Base-by-base conservation (phyloP, 176 grass and related monocot species). In the Pontederia crassipes region DNA sequence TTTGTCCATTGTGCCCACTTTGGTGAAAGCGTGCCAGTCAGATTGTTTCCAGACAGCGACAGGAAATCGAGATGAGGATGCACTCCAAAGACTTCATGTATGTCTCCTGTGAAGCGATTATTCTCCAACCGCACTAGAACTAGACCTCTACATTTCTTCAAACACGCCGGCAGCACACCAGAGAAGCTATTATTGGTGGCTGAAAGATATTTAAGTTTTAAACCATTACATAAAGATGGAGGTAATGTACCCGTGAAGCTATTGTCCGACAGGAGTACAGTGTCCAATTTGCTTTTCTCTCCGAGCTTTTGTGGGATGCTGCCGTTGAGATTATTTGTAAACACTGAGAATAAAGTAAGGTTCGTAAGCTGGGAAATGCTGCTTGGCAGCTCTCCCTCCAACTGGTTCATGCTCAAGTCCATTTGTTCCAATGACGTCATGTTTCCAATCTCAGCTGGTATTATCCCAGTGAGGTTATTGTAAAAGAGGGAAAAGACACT, bases 11-110 rank as follows among this genome's bases (percentile, higher is more conserved):
- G 62, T 2, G 75, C 28, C 91, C 86, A 95, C 20, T 77, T 45
- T 2, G 24, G 65, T 0, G 86, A 82, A 1, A 90, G 70, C 70
- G 68, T 35, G 40, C 90, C 90, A 0, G 12, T 52, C 14, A 95
- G 69, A 12, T 69, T 59, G 67, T 87, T 95, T 11, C 78, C 69
- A 8, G 77, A 77, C 10, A 95, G 84, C 29, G 77, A 72, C 13
- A 95, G 6, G 80, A 9, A 47, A 14, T 0, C 27, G 12, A 82
- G 74, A 6, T 62, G 3, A 9, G 32, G 49, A 77, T 71, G 55
- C n/a, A 68, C 14, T 3, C 48, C 64, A 49, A 77, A 69, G 2
- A 28, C 57, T 28, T 77, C 13, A 0, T 64, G 61, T 17, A 77
- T 62, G 15, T 77, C 16, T 15, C 65, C 45, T 4, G 6, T 17